Base-by-base conservation (phyloP, 495 filamentous ascomycete genomes). In the Neohortaea acidophila region DNA sequence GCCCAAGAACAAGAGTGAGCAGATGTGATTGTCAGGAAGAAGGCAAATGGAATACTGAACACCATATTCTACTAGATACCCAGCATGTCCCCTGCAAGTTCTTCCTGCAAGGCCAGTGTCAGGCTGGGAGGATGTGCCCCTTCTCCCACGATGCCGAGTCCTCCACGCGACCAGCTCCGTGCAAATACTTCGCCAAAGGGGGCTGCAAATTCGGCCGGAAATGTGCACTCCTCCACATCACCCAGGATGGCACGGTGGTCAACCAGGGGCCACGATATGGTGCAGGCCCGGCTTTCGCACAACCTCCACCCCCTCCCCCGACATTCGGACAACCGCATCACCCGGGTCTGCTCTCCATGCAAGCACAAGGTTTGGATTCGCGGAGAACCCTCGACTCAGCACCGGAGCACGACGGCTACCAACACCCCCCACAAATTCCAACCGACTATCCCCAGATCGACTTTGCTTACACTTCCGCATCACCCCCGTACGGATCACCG, bases 21-120 rank as follows among this genome's bases (percentile, higher is more conserved):
- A 19, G 13, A n/a, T 9, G 8, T 30, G 4, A 24, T 21, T 32
- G 39, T 22, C 23, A 22, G 27, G 15, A 11, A 28, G 39, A 21
- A 33, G 41, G 3, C 5, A n/a, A n/a, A n/a, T n/a, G n/a, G n/a
- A n/a, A 21, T 7, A 18, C 37, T 23, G 37, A 32, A n/a, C 3
- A n/a, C n/a, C n/a, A n/a, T n/a, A n/a, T 20, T 4, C 7, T 21
- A 15, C 14, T 55, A 97, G 89, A 94, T 56, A 91, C 92, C 12
- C 84, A 84, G 35, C 89, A 96, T 64, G 89, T 97, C 26, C 89
- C 89, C 13, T 97, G 89, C 79, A 96, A 96, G 66, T 97, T 97
- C 75, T 97, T 84, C 62, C 75, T 84, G 32, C 81, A 92, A 62
- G 89, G 89, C 54, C 77, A 81, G 52, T 97, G 89, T 61, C 87